Base-by-base conservation (phyloP, 208 protist species). In the Trypanosoma lewisi region DNA sequence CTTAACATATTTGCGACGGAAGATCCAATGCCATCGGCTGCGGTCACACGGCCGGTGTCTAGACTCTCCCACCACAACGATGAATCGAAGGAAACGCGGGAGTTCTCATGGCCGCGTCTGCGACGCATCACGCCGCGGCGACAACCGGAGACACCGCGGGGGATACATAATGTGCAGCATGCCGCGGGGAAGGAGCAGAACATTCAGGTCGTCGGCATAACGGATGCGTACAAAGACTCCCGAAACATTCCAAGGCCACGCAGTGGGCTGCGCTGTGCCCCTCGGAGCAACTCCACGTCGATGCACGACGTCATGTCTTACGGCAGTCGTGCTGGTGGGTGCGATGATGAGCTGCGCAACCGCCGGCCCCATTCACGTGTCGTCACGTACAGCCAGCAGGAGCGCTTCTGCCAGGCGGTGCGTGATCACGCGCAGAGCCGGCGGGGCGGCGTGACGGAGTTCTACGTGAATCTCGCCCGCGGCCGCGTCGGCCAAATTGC, bases 181-280 rank as follows among this genome's bases (percentile, higher is more conserved):
- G 85, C 82, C 1, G 54, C 71, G 0, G 85, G 70, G 1, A 73
- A 68, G 14, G 37, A 57, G 37, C 88, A 92, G 65, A 51, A 83
- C 45, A 68, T 95, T 47, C 85, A 95, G 67, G 85, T 95, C 12
- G 88, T 95, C 5, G 84, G 80, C 65, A 70, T 94, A 44, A 89
- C 83, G 0, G 59, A 70, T 17, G 74, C 72, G 27, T 94, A 94
- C 78, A 75, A 74, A 63, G 77, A 94, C 45, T 83, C 87, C 2
- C 19, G 54, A 42, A 77, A 81, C 50, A 87, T 94, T 71, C 61
- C 37, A 2, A 37, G 56, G 0, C 27, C 28, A 21, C 82, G 74
- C 16, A 67, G 73, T 8, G 75, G 77, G 12, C 54, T 94, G 28
- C 72, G 75, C 16, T 87, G 80, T 53, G n/a, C 56, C 14, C 58